Conservation (phyloP, 257 asterid species). For the Solanum arcanum region DNA sequence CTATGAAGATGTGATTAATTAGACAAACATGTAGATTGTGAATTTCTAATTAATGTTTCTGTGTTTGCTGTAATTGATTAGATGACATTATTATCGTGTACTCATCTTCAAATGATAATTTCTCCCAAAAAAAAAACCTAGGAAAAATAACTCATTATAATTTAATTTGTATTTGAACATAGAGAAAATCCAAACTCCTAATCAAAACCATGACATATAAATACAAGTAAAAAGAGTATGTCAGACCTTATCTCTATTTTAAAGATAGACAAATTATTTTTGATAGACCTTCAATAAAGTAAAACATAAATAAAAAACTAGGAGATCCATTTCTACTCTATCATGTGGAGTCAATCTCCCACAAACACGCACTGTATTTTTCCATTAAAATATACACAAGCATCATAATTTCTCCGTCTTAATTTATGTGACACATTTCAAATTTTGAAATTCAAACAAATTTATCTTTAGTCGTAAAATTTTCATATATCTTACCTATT, state of each 20-base stretch:
- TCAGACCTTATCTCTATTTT: background rate
- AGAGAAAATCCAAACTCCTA: background rate
- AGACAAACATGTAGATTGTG: background rate
- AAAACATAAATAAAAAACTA: too few relatives aligned
- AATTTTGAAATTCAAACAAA: too few relatives aligned
- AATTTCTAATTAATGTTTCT: too few relatives aligned
- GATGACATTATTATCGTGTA: background rate
- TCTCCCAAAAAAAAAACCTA: background rate
- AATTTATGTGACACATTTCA: too few relatives aligned
- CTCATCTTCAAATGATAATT: background rate
- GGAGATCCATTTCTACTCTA: background rate
- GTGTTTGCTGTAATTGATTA: background rate
- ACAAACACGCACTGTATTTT: background rate
- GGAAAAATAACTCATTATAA: too few relatives aligned
- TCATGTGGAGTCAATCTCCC: background rate
- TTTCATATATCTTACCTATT: too few relatives aligned
- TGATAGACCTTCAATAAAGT: too few relatives aligned
- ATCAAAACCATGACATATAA: background rate
- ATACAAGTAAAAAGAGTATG: too few relatives aligned
- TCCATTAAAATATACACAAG: background rate
- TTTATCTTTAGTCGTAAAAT: rapidly evolving
- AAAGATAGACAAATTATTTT: too few relatives aligned
- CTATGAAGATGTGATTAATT: too few relatives aligned
- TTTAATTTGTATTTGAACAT: background rate
- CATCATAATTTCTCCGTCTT: background rate